A percentile compares a stretch with the other conserved stretches of the same genome.
These are phyloP conservation scores for Trichaptum fuscoviolaceum DNA, from an alignment of 768 basidiomycete genomes.

Conservation along the genomic window DNA sequence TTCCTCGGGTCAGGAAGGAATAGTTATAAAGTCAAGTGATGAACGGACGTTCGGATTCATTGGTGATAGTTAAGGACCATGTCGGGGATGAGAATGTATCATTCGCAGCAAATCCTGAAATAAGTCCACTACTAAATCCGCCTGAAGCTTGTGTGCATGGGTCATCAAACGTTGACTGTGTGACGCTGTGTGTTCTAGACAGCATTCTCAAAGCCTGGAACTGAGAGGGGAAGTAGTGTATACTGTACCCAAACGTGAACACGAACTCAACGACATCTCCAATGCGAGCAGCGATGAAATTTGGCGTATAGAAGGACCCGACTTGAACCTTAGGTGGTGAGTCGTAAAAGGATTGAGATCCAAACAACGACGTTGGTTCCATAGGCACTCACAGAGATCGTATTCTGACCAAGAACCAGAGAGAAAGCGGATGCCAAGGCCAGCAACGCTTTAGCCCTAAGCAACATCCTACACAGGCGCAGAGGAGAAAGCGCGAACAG, in stretches of 20 bases:
- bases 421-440: background rate
- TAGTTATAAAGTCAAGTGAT: background rate
- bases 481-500: background rate
- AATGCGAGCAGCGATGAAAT: background rate
- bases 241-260: background rate
- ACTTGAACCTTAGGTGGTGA: background rate
- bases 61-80: background rate
- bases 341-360: background rate
- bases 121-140: slow-evolving; percentile 22
- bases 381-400: background rate
- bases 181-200: slow-evolving; percentile 14
- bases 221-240: background rate
- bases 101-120: background rate
- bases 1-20: background rate
- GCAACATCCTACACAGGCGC: background rate
- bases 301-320: background rate
- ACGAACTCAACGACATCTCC: background rate
- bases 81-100: background rate
- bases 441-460: background rate
- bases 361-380: background rate
- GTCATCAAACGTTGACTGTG: slow-evolving; percentile 20
- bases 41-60: background rate
- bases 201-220: background rate
- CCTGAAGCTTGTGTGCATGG: slow-evolving; percentile 19
- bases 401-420: background rate